phyloP scores from a whole-genome alignment of 2,329 filamentous ascomycete species.

The Clarireedia paspali region DNA sequence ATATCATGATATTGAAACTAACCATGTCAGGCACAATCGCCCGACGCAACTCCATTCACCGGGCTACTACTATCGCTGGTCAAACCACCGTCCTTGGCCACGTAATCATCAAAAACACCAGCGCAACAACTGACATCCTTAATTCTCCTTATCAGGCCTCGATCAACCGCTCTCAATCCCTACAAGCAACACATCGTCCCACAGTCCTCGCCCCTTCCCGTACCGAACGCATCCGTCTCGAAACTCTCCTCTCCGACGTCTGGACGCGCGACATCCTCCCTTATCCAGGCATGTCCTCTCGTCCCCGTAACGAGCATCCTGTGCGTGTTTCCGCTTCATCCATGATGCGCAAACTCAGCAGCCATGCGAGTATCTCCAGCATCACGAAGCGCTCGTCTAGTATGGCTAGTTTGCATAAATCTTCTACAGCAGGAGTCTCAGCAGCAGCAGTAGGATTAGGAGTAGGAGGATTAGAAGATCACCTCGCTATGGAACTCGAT shows the following conservation, averaged over 20 bases:
- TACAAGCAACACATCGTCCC: conserved; percentile 61
- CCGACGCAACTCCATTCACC: conserved; percentile 68
- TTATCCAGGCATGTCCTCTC: conserved; percentile 69
- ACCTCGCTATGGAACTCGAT: conserved; percentile 13
- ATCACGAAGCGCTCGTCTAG: conserved; percentile 57
- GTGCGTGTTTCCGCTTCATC: conserved; percentile 75
- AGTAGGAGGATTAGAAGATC: conserved; percentile 13
- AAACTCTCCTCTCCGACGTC: conserved; percentile 65
- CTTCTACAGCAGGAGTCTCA: background rate
- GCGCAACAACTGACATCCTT: conserved; percentile 47
- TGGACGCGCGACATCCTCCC: conserved; percentile 79
- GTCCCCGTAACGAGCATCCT: conserved; percentile 60
- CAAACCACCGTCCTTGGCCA: conserved; percentile 62
- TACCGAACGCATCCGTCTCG: conserved; percentile 69
- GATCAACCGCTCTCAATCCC: conserved; percentile 73
- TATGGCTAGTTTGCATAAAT: conserved; percentile 24
- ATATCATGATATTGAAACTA: background rate
- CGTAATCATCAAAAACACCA: conserved; percentile 82
- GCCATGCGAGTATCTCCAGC: conserved; percentile 63
- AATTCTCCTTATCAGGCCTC: conserved; percentile 34
- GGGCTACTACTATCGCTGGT: conserved; percentile 61
- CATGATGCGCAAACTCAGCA: conserved; percentile 81
- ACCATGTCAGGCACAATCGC: conserved; percentile 46
- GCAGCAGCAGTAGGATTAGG: background rate
- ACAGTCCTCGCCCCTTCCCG: conserved; percentile 67